Conservation (phyloP, 257 asterid genomes). For the Solanum dulcamara region DNA sequence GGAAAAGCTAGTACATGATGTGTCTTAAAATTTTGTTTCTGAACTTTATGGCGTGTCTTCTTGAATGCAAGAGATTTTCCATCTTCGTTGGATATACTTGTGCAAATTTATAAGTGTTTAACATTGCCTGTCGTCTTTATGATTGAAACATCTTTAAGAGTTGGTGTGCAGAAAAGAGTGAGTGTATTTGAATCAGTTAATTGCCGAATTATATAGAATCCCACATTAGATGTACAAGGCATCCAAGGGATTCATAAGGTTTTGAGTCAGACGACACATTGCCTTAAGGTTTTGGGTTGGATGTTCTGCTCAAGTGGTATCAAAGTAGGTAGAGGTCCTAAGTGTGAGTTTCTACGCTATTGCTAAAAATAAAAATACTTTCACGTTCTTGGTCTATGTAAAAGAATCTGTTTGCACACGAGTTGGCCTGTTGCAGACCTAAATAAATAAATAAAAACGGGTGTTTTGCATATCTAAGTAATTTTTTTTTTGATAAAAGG, state of each 20-base stretch:
- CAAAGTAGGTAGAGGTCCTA: background rate
- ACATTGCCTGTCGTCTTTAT: background rate
- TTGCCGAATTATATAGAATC: background rate
- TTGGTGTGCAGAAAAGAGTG: background rate
- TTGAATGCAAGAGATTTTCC: background rate
- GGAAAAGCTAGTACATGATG: background rate
- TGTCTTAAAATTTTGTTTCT: background rate
- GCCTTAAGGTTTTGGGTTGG: background rate
- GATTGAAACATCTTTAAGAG: background rate
- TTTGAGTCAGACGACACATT: background rate
- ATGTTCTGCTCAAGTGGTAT: background rate
- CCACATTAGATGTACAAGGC: background rate
- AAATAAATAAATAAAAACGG: background rate
- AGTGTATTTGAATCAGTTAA: background rate
- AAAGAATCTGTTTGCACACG: background rate
- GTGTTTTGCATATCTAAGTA: background rate
- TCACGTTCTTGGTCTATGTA: background rate
- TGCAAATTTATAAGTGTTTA: background rate
- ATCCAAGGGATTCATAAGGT: background rate
- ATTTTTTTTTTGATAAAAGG: background rate
- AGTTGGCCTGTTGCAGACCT: background rate
- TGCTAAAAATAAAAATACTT: background rate
- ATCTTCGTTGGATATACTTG: background rate
- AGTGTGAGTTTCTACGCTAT: background rate
- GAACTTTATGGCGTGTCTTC: background rate